Evolutionary conservation across 148 eudicot species (phyloP), one percentile per base, ranked within the genome.

Genomic region (Drosera capensis): DNA sequence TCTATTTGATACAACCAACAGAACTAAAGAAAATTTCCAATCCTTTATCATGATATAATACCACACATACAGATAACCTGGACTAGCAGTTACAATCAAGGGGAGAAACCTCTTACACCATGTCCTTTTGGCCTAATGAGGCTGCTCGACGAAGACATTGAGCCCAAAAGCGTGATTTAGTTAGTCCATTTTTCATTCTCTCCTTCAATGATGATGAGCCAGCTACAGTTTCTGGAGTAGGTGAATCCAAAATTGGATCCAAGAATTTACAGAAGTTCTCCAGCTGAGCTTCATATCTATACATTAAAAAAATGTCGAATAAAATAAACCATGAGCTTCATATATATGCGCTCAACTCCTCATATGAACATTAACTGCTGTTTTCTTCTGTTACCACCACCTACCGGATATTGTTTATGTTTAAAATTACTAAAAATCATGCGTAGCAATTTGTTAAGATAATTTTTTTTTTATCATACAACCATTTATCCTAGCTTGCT

Each of bases 211-310:
- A 81, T 30, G 77, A 53, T 52, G 20, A 19, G 20, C 75, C 80
- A 61, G 57, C 71, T 65, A 73, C 22, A 51, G 43, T 74, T 66
- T 85, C 95, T 25, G 99, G 99, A 46, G 99, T 59, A 30, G 74
- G 72, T 14, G 85, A 81, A 67, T 92, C 99, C 41, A 92, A 46
- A 35, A 92, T 67, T 2, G 82, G 82, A 67, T 92, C 94, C 74
- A 92, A 68, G 62, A 92, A 81, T 42, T 78, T 66, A 48, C 95
- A 85, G 70, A 85, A 92, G 46, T 60, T 81, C 74, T 85, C 82
- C 15, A 92, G 68, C 62, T 80, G 87, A 49, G 58, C 54, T 67
- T 78, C 94, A 55, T 85, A 92, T 73, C 95, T 90, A 67, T 55
- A 57, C n/a, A 45, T 29, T 25, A 43, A 23, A 12, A 48, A 16